Evolutionary conservation across 345 rosid species (phyloP).

Genomic region (Abelmoschus esculentus): DNA sequence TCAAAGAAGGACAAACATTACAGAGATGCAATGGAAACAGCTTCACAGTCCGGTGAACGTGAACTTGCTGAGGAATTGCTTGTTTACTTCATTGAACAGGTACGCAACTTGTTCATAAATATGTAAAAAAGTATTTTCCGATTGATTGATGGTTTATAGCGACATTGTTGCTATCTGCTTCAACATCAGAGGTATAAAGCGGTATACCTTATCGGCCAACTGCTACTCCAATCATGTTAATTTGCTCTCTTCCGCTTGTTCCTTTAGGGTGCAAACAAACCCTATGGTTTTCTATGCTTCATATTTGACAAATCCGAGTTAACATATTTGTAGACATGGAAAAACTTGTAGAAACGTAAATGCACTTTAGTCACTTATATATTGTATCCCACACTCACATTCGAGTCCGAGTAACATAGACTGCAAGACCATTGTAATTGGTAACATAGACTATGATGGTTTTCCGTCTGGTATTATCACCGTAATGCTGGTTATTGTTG

Average conservation of each 20-base stretch:
- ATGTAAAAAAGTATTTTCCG: background rate
- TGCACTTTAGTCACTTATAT: background rate
- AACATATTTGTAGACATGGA: background rate
- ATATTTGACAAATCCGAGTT: background rate
- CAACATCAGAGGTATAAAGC: background rate
- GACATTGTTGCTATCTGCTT: background rate
- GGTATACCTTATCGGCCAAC: background rate
- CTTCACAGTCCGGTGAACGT: constrained; percentile 94
- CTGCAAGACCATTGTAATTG: background rate
- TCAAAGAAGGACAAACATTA: constrained; percentile 89
- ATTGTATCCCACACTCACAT: background rate
- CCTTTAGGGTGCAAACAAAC: background rate
- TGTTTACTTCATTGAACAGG: constrained; percentile 94
- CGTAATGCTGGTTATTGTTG: background rate
- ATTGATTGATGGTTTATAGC: background rate
- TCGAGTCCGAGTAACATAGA: background rate
- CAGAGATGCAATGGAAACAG: constrained; percentile 99
- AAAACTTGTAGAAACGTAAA: background rate
- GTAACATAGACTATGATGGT: background rate
- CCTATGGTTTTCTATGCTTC: background rate
- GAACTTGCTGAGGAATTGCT: constrained; percentile 96
- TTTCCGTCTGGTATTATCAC: background rate
- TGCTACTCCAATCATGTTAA: background rate
- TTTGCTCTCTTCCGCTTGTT: background rate
- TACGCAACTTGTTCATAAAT: constrained; percentile 3